phyloP scores from a whole-genome alignment of 768 basidiomycete species.

The Dacryopinax spathularia region DNA sequence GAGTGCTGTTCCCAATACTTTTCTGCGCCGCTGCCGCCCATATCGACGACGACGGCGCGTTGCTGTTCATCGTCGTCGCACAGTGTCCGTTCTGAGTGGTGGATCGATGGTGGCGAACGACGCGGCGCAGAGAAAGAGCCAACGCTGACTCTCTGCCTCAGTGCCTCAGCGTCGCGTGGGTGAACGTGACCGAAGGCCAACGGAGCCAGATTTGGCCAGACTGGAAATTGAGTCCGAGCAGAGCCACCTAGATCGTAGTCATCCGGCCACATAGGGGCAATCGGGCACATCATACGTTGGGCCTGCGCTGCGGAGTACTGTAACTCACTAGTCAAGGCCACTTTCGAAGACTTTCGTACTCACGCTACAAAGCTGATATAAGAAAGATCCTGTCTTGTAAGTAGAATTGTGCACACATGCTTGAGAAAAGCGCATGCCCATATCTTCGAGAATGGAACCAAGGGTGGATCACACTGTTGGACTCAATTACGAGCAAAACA shows the following conservation, averaged over 20 bases:
- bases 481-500: no score
- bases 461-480: no score
- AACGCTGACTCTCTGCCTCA: background rate
- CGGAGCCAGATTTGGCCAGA: background rate
- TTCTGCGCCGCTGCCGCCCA: constrained; percentile 3
- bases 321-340: no score
- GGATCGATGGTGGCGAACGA: background rate
- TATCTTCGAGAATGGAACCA: no score
- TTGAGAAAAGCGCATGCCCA: no score
- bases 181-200: background rate
- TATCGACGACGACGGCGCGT: background rate
- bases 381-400: no score
- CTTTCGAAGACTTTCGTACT: no score
- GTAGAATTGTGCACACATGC: no score
- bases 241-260: background rate
- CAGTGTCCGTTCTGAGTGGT: background rate
- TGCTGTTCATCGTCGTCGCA: background rate
- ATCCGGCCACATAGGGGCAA: background rate
- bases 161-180: background rate
- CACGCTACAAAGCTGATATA: no score
- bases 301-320: background rate
- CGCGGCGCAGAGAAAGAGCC: background rate
- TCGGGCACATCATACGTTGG: background rate
- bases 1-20: background rate
- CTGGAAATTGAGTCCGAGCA: background rate